Evolutionary conservation across 306 rosid genomes (phyloP).

Genomic region (Neltuma alba): DNA sequence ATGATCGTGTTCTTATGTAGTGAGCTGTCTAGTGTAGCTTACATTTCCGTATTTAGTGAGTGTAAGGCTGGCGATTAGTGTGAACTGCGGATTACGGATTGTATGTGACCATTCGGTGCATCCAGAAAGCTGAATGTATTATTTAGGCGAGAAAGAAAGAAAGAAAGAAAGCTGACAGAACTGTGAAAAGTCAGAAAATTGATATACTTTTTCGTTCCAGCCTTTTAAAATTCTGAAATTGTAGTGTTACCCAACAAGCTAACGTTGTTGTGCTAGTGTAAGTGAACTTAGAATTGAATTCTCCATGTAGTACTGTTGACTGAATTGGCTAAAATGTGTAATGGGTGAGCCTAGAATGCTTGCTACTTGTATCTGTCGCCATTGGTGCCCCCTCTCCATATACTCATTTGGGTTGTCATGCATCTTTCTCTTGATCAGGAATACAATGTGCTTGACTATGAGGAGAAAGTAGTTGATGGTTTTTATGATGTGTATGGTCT

Average conservation of each 20-base stretch:
- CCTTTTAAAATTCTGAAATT: not conserved
- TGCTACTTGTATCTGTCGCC: slow-evolving; percentile 17
- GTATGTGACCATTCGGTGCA: slow-evolving; percentile 3
- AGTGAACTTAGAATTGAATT: slow-evolving; percentile 26
- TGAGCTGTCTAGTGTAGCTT: slow-evolving; percentile 31
- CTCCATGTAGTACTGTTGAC: slow-evolving; percentile 8
- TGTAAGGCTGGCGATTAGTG: slow-evolving; percentile 23
- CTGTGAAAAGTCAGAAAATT: not conserved
- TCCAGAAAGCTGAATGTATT: slow-evolving; percentile 3
- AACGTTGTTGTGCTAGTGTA: slow-evolving; percentile 2
- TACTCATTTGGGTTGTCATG: slow-evolving; percentile 32
- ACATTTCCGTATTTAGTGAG: slow-evolving; percentile 31
- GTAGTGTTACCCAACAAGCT: not conserved
- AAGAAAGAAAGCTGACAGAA: not conserved
- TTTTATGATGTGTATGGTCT: slow-evolving; percentile 85
- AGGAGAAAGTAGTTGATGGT: slow-evolving; percentile 88
- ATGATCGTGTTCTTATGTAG: not conserved
- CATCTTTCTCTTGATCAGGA: slow-evolving; percentile 58
- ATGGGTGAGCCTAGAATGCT: slow-evolving; percentile 26
- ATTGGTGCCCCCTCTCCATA: slow-evolving; percentile 2
- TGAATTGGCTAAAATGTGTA: slow-evolving; percentile 16
- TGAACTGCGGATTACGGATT: slow-evolving; percentile 9
- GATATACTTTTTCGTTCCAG: not conserved
- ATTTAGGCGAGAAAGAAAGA: not conserved
- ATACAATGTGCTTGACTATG: slow-evolving; percentile 88